Percentiles rank a stretch among this genome's conserved stretches.
Conservation (phyloP, 106 monocot genomes). For the Dioscorea zingiberensis region DNA sequence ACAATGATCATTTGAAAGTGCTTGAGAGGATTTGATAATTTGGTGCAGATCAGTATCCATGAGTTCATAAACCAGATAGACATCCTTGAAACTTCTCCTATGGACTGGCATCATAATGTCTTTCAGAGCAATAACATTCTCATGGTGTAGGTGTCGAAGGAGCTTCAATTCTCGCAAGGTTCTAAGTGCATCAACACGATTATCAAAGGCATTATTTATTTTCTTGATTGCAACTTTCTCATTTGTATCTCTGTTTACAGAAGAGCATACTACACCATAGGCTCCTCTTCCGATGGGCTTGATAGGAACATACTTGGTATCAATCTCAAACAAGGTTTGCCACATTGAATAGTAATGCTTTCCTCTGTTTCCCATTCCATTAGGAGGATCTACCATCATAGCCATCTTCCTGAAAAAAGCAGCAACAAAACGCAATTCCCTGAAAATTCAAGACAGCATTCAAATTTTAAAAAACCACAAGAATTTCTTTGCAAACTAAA, state of each 20-base stretch:
- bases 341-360: conserved; percentile 69
- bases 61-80: conserved; percentile 71
- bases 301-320: conserved; percentile 66
- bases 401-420: conserved; percentile 31
- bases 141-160: conserved; percentile 52
- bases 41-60: conserved; percentile 72
- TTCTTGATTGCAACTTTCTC: conserved; percentile 74
- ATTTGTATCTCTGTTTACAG: conserved; percentile 55
- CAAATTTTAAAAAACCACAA: too few species aligned
- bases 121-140: conserved; percentile 66
- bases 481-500: too few species aligned
- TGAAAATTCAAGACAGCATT: too few species aligned
- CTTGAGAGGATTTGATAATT: conserved; percentile 70
- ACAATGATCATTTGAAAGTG: conserved; percentile 69
- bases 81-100: conserved; percentile 54
- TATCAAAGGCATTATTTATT: conserved; percentile 66
- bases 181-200: conserved; percentile 63
- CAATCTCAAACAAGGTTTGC: conserved; percentile 70
- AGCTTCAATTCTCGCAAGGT: conserved; percentile 67
- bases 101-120: conserved; percentile 69
- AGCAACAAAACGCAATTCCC: too few species aligned
- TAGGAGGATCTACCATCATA: conserved; percentile 47
- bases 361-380: conserved; percentile 45
- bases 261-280: conserved; percentile 73
- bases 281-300: conserved; percentile 72